Percentiles rank a stretch among this genome's conserved stretches.
These are phyloP conservation scores for Gastrolobium villosum DNA, from an alignment of 306 rosid species.

Conservation along the genomic window DNA sequence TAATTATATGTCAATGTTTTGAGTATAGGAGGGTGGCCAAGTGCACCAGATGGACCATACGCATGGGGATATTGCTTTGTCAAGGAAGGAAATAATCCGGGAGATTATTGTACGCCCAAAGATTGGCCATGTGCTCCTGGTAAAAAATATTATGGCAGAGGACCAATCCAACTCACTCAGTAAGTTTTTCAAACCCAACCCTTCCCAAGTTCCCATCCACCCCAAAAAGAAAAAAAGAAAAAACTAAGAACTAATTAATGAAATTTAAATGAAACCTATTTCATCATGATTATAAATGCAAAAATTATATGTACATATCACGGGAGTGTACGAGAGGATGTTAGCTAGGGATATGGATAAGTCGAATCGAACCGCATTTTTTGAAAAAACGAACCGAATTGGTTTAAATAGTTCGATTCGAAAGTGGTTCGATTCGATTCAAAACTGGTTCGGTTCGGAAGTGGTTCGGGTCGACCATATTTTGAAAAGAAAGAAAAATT, in stretches of 20 bases:
- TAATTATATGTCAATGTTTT: not conserved
- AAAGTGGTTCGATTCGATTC: no score
- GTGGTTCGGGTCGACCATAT: no score
- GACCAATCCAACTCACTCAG: slow-evolving; percentile 77
- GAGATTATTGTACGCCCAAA: slow-evolving; percentile 46
- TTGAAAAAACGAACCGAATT: no score
- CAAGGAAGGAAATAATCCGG: slow-evolving; percentile 44
- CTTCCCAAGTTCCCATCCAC: no score
- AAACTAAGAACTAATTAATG: not conserved
- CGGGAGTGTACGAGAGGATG: no score
- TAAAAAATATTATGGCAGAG: slow-evolving; percentile 68
- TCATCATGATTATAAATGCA: not conserved
- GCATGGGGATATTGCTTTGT: slow-evolving; percentile 77
- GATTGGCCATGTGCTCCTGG: slow-evolving; percentile 69
- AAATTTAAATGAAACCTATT: not conserved
- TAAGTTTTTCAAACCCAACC: not conserved
- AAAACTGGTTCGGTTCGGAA: no score
- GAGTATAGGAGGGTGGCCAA: slow-evolving; percentile 64
- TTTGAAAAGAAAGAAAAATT: no score
- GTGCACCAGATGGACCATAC: slow-evolving; percentile 74
- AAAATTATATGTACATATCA: not conserved
- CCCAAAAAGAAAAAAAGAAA: no score
- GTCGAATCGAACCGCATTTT: no score
- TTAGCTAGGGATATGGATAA: no score
- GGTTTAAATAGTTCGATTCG: no score